These are phyloP conservation scores for Mycena maculata DNA, from an alignment of 768 basidiomycete genomes.

Conservation along the genomic window DNA sequence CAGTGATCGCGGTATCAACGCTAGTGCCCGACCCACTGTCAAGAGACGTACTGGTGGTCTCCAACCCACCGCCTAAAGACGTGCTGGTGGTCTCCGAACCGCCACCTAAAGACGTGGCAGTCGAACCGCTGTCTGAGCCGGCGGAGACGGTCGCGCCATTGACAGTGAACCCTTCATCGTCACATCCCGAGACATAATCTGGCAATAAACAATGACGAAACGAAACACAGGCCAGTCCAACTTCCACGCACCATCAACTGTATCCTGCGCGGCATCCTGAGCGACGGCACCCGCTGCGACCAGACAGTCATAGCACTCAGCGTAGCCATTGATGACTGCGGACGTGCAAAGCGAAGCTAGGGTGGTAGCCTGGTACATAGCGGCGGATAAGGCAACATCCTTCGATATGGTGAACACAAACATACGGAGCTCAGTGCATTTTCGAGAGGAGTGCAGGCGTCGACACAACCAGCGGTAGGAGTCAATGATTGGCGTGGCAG, in stretches of 20 bases:
- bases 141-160: slow-evolving; percentile 8
- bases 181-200: neutral
- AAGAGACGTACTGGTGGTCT: no score
- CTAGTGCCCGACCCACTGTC: no score
- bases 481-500: slow-evolving; percentile 2
- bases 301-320: slow-evolving; percentile 9
- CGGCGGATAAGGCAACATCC: no score
- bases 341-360: neutral
- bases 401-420: no score
- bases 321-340: slow-evolving; percentile 7
- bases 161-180: neutral
- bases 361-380: neutral
- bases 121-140: neutral
- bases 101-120: no score
- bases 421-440: neutral
- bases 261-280: neutral
- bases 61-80: no score
- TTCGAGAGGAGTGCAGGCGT: slow-evolving; percentile 10
- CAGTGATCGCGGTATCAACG: no score
- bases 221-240: neutral
- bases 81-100: no score
- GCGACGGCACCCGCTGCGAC: neutral
- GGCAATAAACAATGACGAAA: neutral
- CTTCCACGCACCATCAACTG: slow-evolving; percentile 8
- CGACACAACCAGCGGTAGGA: neutral